phyloP scores from a whole-genome alignment of 2,329 filamentous ascomycete species.

The Magnaporthales sp. region DNA sequence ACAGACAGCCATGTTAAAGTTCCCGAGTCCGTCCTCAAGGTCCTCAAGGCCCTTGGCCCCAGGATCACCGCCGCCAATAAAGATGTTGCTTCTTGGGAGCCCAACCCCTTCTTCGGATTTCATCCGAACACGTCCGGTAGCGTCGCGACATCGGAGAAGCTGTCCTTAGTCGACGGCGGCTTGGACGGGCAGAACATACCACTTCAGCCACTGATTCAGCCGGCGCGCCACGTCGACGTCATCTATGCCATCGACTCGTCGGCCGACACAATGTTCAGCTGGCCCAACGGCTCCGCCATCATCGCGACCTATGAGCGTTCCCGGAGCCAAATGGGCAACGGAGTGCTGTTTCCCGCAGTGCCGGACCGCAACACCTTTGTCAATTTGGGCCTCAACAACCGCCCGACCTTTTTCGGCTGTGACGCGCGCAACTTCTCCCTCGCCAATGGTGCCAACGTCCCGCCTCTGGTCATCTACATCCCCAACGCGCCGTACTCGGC shows the following conservation, averaged over 20 bases:
- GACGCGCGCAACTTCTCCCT: slow-evolving; percentile 24
- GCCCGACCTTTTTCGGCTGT: slow-evolving; percentile 58
- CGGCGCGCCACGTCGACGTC: slow-evolving; percentile 46
- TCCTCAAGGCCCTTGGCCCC: slow-evolving; percentile 42
- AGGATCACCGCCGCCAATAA: slow-evolving; percentile 43
- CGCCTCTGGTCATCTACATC: slow-evolving; percentile 50
- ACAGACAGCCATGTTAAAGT: slow-evolving; percentile 21
- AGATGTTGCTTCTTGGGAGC: slow-evolving; percentile 42
- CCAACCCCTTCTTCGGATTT: slow-evolving; percentile 52
- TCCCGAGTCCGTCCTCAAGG: slow-evolving; percentile 40
- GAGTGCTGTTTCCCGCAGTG: slow-evolving; percentile 49
- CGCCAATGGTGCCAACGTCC: slow-evolving; percentile 12
- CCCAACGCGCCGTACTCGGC: slow-evolving; percentile 76
- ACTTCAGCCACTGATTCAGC: slow-evolving; percentile 40
- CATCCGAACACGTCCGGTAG: slow-evolving; percentile 29
- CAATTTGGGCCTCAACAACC: slow-evolving; percentile 47
- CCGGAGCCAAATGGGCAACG: slow-evolving; percentile 35
- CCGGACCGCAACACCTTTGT: slow-evolving; percentile 48
- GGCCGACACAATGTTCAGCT: slow-evolving; percentile 48
- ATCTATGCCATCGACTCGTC: slow-evolving; percentile 58
- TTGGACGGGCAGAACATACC: slow-evolving; percentile 41
- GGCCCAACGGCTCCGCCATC: slow-evolving; percentile 53
- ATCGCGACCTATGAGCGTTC: slow-evolving; percentile 49
- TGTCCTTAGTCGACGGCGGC: slow-evolving; percentile 42
- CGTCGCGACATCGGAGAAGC: slow-evolving; percentile 23